Base-by-base conservation (phyloP, 202 grass and related monocot species). In the Carex arenaria region DNA sequence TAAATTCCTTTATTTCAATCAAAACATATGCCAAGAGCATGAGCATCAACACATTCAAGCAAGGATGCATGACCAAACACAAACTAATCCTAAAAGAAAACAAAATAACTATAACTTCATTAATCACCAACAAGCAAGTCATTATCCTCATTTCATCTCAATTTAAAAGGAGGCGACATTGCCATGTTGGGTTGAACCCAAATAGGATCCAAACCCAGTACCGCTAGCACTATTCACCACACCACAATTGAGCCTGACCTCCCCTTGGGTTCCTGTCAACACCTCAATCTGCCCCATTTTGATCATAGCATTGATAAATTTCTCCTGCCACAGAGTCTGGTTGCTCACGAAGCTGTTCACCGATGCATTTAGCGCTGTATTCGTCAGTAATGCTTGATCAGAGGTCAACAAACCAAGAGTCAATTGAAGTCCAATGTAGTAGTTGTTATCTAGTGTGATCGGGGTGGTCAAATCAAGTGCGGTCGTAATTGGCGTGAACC, bases 241-340 rank as follows among this genome's bases (percentile, higher is more conserved):
- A 83, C 87, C 90, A 77, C 92, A 94, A 88, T 94, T 94, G 80
- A 85, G 85, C 69, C 92, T 87, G 89, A 94, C 68, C 60, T 94
- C 4, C 0, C 92, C 92, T 82, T 91, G 85, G 13, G 49, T 87
- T 11, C 85, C 89, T 26, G 92, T 94, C 78, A 90, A 54, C 69
- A 94, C 92, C 89, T 91, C 57, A 83, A 94, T 92, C 83, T 71
- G 85, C 0, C 92, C 92, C 92, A 82, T 94, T 90, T 94, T 94
- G 34, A 94, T 32, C 92, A 94, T 92, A 30, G 92, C 89, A n/a
- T 87, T 88, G 10, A 64, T 82, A 80, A 94, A 94, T 63, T 67
- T 65, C 84, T 94, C 2, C 85, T 94, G 87, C 92, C 92, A 94
- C 0, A 88, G 87, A 32, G 89, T 90, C 80, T 92, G 89, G 60